Conservation (phyloP, 768 basidiomycete genomes). For the Russula sp. region DNA sequence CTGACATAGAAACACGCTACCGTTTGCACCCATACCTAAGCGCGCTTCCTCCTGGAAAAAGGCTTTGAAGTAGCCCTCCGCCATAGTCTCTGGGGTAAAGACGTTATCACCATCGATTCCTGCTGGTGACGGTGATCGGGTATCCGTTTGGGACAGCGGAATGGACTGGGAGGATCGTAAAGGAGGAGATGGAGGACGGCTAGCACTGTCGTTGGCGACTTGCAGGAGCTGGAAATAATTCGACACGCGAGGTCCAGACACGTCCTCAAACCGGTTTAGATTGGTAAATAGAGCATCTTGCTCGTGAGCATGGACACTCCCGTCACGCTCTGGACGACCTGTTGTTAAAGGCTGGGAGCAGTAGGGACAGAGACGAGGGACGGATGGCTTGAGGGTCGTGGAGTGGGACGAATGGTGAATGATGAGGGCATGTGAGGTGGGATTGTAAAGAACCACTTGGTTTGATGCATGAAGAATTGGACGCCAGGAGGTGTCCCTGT, state of each 20-base stretch:
- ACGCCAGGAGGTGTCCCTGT: conserved; percentile 47
- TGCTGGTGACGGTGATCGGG: conserved; percentile 21
- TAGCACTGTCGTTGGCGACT: conserved; percentile 58
- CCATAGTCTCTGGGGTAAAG: conserved; percentile 69
- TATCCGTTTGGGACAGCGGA: conserved; percentile 27
- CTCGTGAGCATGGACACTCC: conserved; percentile 27
- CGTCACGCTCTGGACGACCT: conserved; percentile 26
- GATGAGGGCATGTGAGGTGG: conserved; percentile 74
- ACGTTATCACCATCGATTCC: conserved; percentile 20
- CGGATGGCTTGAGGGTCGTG: neutral
- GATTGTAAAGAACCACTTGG: conserved; percentile 84
- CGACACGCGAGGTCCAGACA: conserved; percentile 42
- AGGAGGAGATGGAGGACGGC: conserved; percentile 46
- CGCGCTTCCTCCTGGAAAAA: conserved; percentile 89
- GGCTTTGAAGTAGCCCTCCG: conserved; percentile 85
- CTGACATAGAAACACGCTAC: conserved; percentile 83
- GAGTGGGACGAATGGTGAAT: conserved; percentile 34
- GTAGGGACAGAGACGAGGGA: conserved; percentile 51
- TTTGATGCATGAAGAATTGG: conserved; percentile 78
- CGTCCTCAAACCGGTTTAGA: conserved; percentile 18
- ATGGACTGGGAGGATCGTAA: conserved; percentile 1
- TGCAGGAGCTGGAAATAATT: conserved; percentile 80
- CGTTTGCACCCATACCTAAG: conserved; percentile 93
- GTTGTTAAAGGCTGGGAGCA: conserved; percentile 56
- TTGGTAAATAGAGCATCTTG: conserved; percentile 22